These are phyloP conservation scores for Westerdykella aurantiaca DNA, from an alignment of 2,329 filamentous ascomycete species.

Conservation along the genomic window DNA sequence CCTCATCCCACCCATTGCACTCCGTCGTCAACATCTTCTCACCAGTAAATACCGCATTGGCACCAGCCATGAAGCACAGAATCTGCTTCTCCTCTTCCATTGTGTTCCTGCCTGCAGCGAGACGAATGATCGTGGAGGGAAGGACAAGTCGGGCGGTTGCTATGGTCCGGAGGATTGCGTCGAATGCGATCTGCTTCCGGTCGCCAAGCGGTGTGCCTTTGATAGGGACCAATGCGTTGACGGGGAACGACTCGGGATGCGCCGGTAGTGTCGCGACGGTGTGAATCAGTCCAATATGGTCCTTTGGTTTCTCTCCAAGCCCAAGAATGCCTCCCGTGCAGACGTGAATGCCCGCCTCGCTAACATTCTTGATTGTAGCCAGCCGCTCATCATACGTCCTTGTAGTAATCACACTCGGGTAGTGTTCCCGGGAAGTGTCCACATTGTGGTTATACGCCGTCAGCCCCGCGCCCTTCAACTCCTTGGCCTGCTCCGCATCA, in stretches of 20 bases:
- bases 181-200: conserved; percentile 64
- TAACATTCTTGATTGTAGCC: conserved; percentile 70
- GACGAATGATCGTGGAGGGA: conserved; percentile 77
- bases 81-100: conserved; percentile 87
- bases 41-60: conserved; percentile 91
- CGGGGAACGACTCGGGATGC: conserved; percentile 86
- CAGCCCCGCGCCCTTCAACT: conserved; percentile 75
- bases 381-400: conserved; percentile 82
- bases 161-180: conserved; percentile 73
- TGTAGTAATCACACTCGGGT: conserved; percentile 79
- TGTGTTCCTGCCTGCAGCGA: conserved; percentile 77
- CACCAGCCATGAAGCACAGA: conserved; percentile 82
- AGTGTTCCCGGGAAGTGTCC: conserved; percentile 84
- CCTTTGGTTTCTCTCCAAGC: conserved; percentile 69
- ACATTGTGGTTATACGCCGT: conserved; percentile 95
- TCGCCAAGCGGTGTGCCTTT: conserved; percentile 82
- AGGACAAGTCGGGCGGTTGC: conserved; percentile 78
- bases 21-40: conserved; percentile 95
- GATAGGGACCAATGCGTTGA: conserved; percentile 87
- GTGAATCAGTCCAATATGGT: conserved; percentile 77
- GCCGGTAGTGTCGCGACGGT: conserved; percentile 73
- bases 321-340: conserved; percentile 87
- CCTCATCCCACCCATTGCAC: conserved; percentile 86
- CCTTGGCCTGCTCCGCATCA: conserved; percentile 69
- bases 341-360: conserved; percentile 81